Evolutionary conservation across 2,329 filamentous ascomycete species (phyloP).

Genomic region (Penicillium sp.): DNA sequence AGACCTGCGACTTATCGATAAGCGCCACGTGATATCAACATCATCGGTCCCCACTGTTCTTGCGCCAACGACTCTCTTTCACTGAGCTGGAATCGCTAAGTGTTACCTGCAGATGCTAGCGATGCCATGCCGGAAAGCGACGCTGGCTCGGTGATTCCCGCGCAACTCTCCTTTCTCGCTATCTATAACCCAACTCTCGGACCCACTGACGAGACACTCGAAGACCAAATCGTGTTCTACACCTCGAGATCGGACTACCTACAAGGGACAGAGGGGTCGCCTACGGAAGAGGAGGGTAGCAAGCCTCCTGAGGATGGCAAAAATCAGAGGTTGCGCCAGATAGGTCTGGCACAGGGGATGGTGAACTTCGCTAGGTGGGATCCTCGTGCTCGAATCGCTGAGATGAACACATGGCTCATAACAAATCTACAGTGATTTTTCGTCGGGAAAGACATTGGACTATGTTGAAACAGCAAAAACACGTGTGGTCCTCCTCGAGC

Average conservation of each 20-base stretch:
- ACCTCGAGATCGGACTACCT: constrained; percentile 55
- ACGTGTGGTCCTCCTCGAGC: constrained; percentile 78
- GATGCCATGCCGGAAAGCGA: constrained; percentile 44
- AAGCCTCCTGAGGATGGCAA: constrained; percentile 60
- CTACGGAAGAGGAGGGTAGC: constrained; percentile 23
- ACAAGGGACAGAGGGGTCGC: constrained; percentile 20
- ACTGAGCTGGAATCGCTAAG: constrained; percentile 10
- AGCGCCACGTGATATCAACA: constrained; percentile 38
- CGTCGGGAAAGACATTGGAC: constrained; percentile 73
- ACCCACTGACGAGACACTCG: constrained; percentile 68
- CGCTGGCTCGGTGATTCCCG: constrained; percentile 61
- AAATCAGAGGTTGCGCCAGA: constrained; percentile 86
- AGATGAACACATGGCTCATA: constrained; percentile 15
- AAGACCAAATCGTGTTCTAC: constrained; percentile 91
- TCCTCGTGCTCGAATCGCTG: constrained; percentile 10
- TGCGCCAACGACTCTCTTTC: constrained; percentile 4
- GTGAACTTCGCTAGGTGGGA: constrained; percentile 77
- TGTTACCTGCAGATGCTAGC: constrained; percentile 12
- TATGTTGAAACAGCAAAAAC: constrained; percentile 89
- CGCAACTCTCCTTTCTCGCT: constrained; percentile 84
- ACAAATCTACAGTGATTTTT: constrained; percentile 66
- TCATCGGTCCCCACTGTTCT: constrained; percentile 19
- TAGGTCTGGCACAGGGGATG: constrained; percentile 96
- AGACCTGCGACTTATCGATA: constrained; percentile 25
- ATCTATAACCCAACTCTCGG: constrained; percentile 92